Evolutionary conservation across 495 filamentous ascomycete genomes (phyloP), one percentile per base, ranked within the genome.

Genomic region (Pyronema omphalodes): DNA sequence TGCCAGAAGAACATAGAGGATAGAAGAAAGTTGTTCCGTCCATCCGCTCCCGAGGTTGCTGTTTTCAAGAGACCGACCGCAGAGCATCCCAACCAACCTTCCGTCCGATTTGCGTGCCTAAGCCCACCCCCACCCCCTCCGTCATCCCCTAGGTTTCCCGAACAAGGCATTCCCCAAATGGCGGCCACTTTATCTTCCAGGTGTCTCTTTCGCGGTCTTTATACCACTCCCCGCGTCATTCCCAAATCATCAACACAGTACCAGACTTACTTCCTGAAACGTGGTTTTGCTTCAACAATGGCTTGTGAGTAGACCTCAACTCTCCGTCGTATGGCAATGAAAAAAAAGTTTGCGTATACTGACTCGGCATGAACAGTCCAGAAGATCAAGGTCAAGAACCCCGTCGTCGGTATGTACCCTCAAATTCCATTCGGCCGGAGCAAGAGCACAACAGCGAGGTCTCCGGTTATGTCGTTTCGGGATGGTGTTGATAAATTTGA

Each of bases 341-440:
- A 41, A 12, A 49, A 34, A 7, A 11, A 34, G 18, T 29, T 5
- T 29, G 23, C 23, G 23, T 29, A 29, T 50, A 19, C 19, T 50
- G 29, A 50, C 29, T 17, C 11, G 29, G 7, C 36, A 29, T 51
- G 36, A 39, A 37, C 51, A 66, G 64, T 63, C 40, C 60, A 66
- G 58, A 94, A 93, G 80, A 95, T 95, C 74, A 86, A 91, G 75
- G 88, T 95, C 67, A 82, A 88, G 78, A 96, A 93, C 71, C 91
- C 91, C 55, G 79, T 98, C 65, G 91, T 98, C 69, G 62, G 62
- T 74, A 75, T 69, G 62, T 57, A 50, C 34, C 12, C 43, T 39
- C 15, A 51, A 9, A 14, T 2, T 50, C 39, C 44, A 33, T 56
- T 53, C 43, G 18, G 15, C 19, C 17, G 45, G 39, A 34, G 12